Evolutionary conservation across 805 yeast species (phyloP), one percentile per base, ranked within the genome.

Genomic region (Kuraishia ogatae): DNA sequence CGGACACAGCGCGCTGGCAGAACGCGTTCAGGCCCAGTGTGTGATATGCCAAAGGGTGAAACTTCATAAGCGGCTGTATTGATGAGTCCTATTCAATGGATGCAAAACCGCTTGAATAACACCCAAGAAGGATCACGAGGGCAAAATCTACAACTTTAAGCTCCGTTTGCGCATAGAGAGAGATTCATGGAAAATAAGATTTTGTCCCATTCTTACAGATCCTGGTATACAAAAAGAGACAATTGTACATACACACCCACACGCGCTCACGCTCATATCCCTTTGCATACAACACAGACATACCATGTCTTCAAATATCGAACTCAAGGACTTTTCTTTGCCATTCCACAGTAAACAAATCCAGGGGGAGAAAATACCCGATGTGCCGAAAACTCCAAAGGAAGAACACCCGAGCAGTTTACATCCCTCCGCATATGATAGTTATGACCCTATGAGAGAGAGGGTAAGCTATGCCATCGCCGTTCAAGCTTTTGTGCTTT

Each of bases 381-480:
- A 7, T 46, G 8, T 46, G 8, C 24, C 49, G 49, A 35, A 35
- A 17, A 35, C 43, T 17, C 43, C 43, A 35, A 35, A 35, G 17
- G 43, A 35, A n/a, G 29, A 50, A 29, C 43, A 26, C 22, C 17
- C n/a, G 43, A 17, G 23, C 10, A 13, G 17, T 20, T 35, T 29
- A 4, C 43, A 28, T n/a, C 39, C 39, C 13, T 50, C 53, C 5
- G 48, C 22, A 13, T 50, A 50, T 23, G 53, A 50, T 11, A 39
- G 48, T 23, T 50, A 50, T 35, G 59, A 57, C 50, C 60, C 61
- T 13, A 52, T 62, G 53, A 59, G 65, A 53, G 65, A 62, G 20
- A 62, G 56, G 28, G 63, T 62, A 21, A 47, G 43, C 48, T 65
- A 64, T 53, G 61, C 60, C 13, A 62, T 65, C 17, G 61, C 63